A percentile compares a stretch with the other conserved stretches of the same genome.
phyloP scores from a whole-genome alignment of 2,329 filamentous ascomycete species.

The Colletotrichum navitas region DNA sequence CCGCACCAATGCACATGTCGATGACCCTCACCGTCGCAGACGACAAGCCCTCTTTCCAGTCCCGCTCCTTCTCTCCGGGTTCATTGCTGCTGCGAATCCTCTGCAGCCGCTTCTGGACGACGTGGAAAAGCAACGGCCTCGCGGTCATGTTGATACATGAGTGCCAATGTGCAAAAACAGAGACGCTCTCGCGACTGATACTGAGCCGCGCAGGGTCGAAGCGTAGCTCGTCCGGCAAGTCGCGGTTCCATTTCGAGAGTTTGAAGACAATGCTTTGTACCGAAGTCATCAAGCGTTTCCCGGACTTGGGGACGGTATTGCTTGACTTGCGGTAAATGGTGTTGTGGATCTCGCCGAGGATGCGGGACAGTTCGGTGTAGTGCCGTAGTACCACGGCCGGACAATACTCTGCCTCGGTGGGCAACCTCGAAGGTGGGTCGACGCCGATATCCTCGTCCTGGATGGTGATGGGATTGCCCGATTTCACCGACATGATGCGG shows the following conservation, averaged over 20 bases:
- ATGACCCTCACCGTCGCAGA: conserved; percentile 50
- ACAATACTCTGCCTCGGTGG: conserved; percentile 48
- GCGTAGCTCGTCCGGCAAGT: conserved; percentile 60
- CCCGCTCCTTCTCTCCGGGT: conserved; percentile 30
- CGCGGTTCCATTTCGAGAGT: conserved; percentile 62
- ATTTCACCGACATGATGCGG: conserved; percentile 50
- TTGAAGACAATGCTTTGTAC: conserved; percentile 64
- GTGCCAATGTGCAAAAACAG: conserved; percentile 10
- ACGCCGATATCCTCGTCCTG: conserved; percentile 52
- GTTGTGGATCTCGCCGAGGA: conserved; percentile 47
- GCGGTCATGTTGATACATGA: conserved; percentile 52
- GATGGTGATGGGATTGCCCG: conserved; percentile 49
- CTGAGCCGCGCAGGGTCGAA: conserved; percentile 61
- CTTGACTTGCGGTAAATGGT: conserved; percentile 62
- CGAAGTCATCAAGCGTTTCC: conserved; percentile 60
- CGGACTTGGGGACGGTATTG: conserved; percentile 54
- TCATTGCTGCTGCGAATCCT: conserved; percentile 30
- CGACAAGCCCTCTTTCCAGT: conserved; percentile 46
- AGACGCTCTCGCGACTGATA: conserved; percentile 62
- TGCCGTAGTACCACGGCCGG: conserved; percentile 47
- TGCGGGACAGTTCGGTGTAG: conserved; percentile 49
- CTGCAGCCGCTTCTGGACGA: conserved; percentile 48
- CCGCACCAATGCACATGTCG: conserved; percentile 51
- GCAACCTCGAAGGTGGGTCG: conserved; percentile 48
- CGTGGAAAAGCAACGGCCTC: conserved; percentile 47